phyloP scores from a whole-genome alignment of 2,329 filamentous ascomycete genomes.

The Coleophoma crateriformis region DNA sequence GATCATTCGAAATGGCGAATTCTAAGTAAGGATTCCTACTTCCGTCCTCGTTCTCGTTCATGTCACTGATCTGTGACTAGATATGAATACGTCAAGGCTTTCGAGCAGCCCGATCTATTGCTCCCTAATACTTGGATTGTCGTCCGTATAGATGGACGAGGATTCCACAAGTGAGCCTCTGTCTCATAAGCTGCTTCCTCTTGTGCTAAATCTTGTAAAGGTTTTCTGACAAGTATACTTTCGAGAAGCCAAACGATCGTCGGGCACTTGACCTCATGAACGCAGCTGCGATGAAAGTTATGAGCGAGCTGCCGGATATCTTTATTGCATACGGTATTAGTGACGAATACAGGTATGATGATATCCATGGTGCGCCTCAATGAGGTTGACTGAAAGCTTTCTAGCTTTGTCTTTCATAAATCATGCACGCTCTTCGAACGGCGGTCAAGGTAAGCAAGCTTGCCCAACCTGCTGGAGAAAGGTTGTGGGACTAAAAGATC shows the following conservation, averaged over 20 bases:
- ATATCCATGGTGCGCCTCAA: too few species aligned
- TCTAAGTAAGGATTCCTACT: slow-evolving; percentile 5
- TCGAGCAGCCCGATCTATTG: slow-evolving; percentile 76
- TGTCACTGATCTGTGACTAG: slow-evolving; percentile 35
- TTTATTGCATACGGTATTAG: slow-evolving; percentile 88
- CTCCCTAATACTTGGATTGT: slow-evolving; percentile 95
- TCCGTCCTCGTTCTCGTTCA: neutral
- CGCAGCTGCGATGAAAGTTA: slow-evolving; percentile 75
- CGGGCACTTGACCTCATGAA: slow-evolving; percentile 93
- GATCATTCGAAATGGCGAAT: slow-evolving; percentile 5
- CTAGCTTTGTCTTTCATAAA: slow-evolving; percentile 84
- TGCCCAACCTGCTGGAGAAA: neutral
- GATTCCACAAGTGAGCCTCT: slow-evolving; percentile 77
- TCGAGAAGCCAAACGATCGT: slow-evolving; percentile 88
- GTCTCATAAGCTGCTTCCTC: neutral
- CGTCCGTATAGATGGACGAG: slow-evolving; percentile 86
- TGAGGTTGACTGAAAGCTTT: neutral
- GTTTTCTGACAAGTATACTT: slow-evolving; percentile 76
- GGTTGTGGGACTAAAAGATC: too few species aligned
- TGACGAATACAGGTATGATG: slow-evolving; percentile 74
- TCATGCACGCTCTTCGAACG: slow-evolving; percentile 79
- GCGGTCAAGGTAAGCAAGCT: slow-evolving; percentile 57
- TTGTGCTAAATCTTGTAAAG: slow-evolving; percentile 36
- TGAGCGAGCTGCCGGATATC: slow-evolving; percentile 79
- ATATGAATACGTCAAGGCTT: slow-evolving; percentile 89